Evolutionary conservation across 192 early-diverging fungal species (phyloP).

Genomic region (Funneliformis mosseae): DNA sequence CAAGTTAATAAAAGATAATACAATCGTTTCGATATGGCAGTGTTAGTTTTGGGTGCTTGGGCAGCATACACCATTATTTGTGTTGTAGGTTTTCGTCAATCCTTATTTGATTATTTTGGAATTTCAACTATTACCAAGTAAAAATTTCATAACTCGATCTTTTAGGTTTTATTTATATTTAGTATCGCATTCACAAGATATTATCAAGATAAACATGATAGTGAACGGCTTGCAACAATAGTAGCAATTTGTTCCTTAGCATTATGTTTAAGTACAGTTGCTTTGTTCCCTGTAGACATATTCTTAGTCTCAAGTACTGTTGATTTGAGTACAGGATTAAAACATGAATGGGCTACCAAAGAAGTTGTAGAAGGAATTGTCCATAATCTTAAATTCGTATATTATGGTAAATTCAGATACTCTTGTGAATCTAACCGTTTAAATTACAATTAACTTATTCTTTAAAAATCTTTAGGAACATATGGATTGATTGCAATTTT

Average conservation of each 20-base stretch:
- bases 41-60: neutral
- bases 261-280: slow-evolving; percentile 50
- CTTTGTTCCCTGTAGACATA: slow-evolving; percentile 60
- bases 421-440: neutral
- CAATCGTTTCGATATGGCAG: neutral
- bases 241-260: slow-evolving; percentile 52
- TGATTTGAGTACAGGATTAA: slow-evolving; percentile 53
- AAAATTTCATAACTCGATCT: neutral
- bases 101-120: neutral
- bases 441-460: neutral
- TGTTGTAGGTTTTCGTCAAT: neutral
- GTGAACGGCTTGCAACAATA: slow-evolving; percentile 54
- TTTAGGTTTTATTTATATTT: slow-evolving; percentile 49
- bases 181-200: slow-evolving; percentile 53
- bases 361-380: slow-evolving; percentile 49
- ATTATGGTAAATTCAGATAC: slow-evolving; percentile 46
- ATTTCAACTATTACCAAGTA: neutral
- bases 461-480: slow-evolving; percentile 37
- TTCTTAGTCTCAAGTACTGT: slow-evolving; percentile 60
- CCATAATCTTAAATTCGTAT: slow-evolving; percentile 42
- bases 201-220: slow-evolving; percentile 53
- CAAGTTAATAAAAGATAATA: too few relatives aligned
- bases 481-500: slow-evolving; percentile 54
- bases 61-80: neutral
- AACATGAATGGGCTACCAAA: slow-evolving; percentile 61